phyloP scores from a whole-genome alignment of 1,284 basidiomycete species.

The Ceratobasidium sp. region DNA sequence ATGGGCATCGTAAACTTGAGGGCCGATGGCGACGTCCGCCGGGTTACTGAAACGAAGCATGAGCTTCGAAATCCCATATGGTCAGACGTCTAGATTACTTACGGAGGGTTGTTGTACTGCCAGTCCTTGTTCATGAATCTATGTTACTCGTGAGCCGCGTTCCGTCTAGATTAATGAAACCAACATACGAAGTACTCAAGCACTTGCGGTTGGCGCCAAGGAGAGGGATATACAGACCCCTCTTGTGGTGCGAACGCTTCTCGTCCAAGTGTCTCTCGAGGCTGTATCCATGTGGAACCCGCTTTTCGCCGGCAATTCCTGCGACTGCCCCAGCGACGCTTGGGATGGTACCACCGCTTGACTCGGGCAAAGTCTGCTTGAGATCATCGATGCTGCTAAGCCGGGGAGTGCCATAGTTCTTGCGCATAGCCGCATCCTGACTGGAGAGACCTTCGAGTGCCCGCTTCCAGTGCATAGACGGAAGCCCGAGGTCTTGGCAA shows the following conservation, averaged over 20 bases:
- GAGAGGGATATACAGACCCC: conserved; percentile 8
- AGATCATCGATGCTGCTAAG: not conserved
- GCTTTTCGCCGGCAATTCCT: not conserved
- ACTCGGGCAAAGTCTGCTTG: not conserved
- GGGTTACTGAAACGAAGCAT: conserved; percentile 59
- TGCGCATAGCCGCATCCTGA: not conserved
- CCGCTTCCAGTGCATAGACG: conserved; percentile 47
- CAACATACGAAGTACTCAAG: conserved; percentile 41
- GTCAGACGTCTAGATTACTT: not conserved
- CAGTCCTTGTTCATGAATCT: conserved; percentile 82
- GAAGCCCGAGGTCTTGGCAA: conserved; percentile 50
- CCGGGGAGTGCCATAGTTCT: too few species aligned
- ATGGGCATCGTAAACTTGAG: conserved; percentile 78
- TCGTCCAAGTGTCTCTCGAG: conserved; percentile 16
- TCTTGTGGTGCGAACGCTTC: conserved; percentile 30
- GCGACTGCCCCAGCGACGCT: not conserved
- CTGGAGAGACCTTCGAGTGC: not conserved
- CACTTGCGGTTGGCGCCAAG: conserved; percentile 39
- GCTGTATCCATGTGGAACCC: conserved; percentile 18
- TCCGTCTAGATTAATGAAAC: not conserved
- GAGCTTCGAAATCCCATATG: not conserved
- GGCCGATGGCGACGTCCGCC: conserved; percentile 67
- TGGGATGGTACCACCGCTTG: conserved; percentile 42
- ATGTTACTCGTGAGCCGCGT: not conserved
- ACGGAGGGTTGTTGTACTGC: conserved; percentile 68